phyloP scores from a whole-genome alignment of 306 rosid genomes.

The Acacia confusa region DNA sequence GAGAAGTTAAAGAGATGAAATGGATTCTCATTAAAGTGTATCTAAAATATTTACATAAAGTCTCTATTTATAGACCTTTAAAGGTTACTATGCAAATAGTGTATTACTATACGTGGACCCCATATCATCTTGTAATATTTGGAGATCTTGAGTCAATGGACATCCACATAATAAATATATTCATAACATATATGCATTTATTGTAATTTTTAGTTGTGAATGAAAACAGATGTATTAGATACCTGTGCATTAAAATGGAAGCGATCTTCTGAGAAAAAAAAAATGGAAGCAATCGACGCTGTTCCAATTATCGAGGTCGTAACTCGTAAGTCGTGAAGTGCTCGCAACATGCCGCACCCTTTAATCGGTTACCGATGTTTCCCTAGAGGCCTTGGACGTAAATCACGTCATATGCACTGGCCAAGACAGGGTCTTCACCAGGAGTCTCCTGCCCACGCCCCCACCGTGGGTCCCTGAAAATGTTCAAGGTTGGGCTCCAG shows the following conservation, averaged over 20 bases:
- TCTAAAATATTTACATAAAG: no score
- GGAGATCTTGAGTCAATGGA: no score
- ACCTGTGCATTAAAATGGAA: slow-evolving; percentile 94
- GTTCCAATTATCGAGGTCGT: slow-evolving; percentile 83
- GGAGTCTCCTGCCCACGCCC: slow-evolving; percentile 98
- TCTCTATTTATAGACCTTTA: no score
- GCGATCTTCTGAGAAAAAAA: no score
- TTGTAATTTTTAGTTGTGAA: background rate
- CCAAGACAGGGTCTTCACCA: slow-evolving; percentile 85
- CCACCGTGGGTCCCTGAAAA: slow-evolving; percentile 92
- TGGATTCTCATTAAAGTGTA: no score
- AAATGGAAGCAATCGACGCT: slow-evolving; percentile 90
- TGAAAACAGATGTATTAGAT: background rate
- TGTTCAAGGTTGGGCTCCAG: slow-evolving; percentile 92
- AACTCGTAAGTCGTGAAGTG: slow-evolving; percentile 68
- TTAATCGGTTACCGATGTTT: slow-evolving; percentile 57
- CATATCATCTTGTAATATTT: no score
- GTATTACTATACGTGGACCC: no score
- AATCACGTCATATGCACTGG: slow-evolving; percentile 67
- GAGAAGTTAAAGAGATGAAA: no score
- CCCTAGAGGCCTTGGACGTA: slow-evolving; percentile 83
- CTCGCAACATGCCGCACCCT: slow-evolving; percentile 88
- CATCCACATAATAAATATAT: no score
- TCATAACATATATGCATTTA: no score
- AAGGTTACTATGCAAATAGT: no score